Percentiles rank a stretch among this genome's conserved stretches.
These are phyloP conservation scores for Drechmeria coniospora DNA, from an alignment of 2,329 filamentous ascomycete genomes.

Conservation along the genomic window DNA sequence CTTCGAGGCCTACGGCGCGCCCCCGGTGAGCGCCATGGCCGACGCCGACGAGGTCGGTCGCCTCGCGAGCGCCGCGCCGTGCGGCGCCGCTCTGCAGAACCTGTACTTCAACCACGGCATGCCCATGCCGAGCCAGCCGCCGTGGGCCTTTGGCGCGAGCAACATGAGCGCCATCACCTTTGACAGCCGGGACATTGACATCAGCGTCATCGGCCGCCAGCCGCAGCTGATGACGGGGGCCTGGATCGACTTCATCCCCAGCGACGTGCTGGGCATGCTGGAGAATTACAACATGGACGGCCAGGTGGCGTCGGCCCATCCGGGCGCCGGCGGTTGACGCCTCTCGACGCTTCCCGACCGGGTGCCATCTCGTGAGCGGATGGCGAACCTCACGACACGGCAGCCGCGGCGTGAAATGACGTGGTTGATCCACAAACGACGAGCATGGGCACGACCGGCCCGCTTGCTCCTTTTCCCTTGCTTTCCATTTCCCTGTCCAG, in stretches of 20 bases:
- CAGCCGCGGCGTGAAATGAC: no score
- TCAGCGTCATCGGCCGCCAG: conserved; percentile 44
- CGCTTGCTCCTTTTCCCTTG: no score
- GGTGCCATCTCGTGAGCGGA: no score
- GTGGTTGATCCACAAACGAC: no score
- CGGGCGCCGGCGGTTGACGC: no score
- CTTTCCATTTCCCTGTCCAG: no score
- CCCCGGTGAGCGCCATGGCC: conserved; percentile 25
- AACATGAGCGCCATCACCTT: conserved; percentile 47
- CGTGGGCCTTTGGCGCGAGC: conserved; percentile 16
- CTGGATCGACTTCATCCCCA: conserved; percentile 61
- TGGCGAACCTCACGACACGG: no score
- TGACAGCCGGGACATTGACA: conserved; percentile 63
- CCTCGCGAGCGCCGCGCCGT: conserved; percentile 1
- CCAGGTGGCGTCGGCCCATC: conserved; percentile 3
- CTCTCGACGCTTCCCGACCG: no score
- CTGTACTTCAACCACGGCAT: conserved; percentile 15
- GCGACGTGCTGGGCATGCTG: conserved; percentile 46
- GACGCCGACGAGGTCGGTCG: conserved; percentile 10
- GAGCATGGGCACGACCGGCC: no score
- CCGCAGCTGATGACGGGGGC: conserved; percentile 50
- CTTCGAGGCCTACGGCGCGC: conserved; percentile 28
- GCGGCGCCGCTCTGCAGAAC: conserved; percentile 2
- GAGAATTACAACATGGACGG: conserved; percentile 18
- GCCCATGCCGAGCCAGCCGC: conserved; percentile 13